Evolutionary conservation across 306 rosid genomes (phyloP).

Genomic region (Neltuma alba): DNA sequence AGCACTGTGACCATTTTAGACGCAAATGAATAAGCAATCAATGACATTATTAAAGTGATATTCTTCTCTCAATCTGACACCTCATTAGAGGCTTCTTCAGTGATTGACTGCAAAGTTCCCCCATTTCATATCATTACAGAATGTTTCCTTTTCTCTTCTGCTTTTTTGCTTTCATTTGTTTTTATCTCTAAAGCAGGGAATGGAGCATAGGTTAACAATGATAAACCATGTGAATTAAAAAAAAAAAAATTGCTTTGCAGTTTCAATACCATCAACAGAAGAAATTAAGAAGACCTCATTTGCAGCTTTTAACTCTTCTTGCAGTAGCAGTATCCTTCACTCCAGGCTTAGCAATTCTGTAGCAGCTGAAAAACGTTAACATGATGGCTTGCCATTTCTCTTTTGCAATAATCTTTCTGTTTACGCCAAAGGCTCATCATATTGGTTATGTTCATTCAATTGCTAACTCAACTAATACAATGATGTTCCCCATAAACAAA

Average conservation of each 20-base stretch:
- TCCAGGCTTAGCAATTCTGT: conserved; percentile 24
- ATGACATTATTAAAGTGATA: conserved; percentile 40
- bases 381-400: conserved; percentile 35
- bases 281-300: conserved; percentile 11
- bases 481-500: conserved; percentile 38
- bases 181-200: conserved; percentile 7
- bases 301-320: conserved; percentile 36
- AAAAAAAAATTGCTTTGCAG: conserved; percentile 31
- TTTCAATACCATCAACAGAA: conserved; percentile 34
- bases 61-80: conserved; percentile 43
- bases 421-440: conserved; percentile 61
- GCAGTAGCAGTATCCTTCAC: conserved; percentile 29
- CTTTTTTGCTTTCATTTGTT: conserved; percentile 34
- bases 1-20: not conserved
- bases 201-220: conserved; percentile 32
- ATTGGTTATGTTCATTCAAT: conserved; percentile 31
- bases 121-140: conserved; percentile 39
- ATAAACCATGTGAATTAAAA: conserved; percentile 36
- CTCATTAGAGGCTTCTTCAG: conserved; percentile 36
- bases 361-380: conserved; percentile 20
- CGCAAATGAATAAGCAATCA: conserved; percentile 37
- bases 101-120: conserved; percentile 25
- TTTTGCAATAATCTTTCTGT: conserved; percentile 45
- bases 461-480: conserved; percentile 32
- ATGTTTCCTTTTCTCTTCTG: conserved; percentile 33